Evolutionary conservation across 345 rosid genomes (phyloP).

Genomic region (Sonneratia alba): DNA sequence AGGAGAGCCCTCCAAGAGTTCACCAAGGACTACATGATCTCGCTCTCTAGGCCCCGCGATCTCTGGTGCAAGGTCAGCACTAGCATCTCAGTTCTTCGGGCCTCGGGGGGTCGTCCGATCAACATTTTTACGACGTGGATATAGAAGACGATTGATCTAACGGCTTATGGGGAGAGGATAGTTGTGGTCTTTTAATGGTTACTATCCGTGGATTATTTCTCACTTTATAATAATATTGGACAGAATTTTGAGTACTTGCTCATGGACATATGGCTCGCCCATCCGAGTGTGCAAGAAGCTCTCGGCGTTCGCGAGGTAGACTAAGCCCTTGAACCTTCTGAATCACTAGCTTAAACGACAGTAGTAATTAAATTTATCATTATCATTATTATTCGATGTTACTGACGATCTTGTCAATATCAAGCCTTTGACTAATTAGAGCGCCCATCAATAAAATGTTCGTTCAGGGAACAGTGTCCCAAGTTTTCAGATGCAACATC

Average conservation of each 20-base stretch:
- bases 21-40: slow-evolving; percentile 13
- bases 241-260: slow-evolving; percentile 9
- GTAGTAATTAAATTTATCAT: no score
- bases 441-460: background rate
- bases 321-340: no score
- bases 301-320: slow-evolving; percentile 23
- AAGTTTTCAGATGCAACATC: slow-evolving; percentile 28
- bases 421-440: background rate
- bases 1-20: slow-evolving; percentile 1
- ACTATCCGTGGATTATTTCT: no score
- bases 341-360: background rate
- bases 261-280: slow-evolving; percentile 25
- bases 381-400: no score
- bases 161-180: no score
- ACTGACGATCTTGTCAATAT: no score
- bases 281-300: slow-evolving; percentile 20
- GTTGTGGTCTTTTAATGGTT: no score
- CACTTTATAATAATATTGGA: background rate
- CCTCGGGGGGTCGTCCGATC: no score
- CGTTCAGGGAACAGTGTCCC: slow-evolving; percentile 14
- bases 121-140: no score
- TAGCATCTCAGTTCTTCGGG: no score
- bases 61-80: slow-evolving; percentile 19
- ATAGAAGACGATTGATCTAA: no score
- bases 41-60: slow-evolving; percentile 16